Evolutionary conservation across 148 eudicot species (phyloP).

Genomic region (Camellia granthamiana): DNA sequence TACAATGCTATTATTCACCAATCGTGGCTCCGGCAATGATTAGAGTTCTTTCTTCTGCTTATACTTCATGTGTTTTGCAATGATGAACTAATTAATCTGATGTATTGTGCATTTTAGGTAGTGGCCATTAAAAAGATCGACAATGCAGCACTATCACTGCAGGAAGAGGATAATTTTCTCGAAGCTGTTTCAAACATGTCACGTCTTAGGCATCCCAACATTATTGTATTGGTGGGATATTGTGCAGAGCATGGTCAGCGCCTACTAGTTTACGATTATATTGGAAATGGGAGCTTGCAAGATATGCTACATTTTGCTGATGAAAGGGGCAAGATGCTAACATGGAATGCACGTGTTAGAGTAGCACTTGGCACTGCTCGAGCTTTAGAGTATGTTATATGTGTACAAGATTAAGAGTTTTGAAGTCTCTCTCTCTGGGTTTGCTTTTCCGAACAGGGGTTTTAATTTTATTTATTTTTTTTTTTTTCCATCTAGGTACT

Average conservation of each 20-base stretch:
- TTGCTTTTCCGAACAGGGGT: slow-evolving; percentile 5
- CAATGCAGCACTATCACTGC: slow-evolving; percentile 85
- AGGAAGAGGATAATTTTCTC: slow-evolving; percentile 93
- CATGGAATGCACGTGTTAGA: slow-evolving; percentile 91
- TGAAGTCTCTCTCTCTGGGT: slow-evolving; percentile 1
- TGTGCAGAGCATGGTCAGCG: slow-evolving; percentile 95
- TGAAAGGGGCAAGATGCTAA: slow-evolving; percentile 67
- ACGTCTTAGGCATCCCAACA: slow-evolving; percentile 87
- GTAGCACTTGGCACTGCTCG: slow-evolving; percentile 99
- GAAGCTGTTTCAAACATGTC: slow-evolving; percentile 98
- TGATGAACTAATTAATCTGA: background rate
- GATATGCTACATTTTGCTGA: slow-evolving; percentile 93
- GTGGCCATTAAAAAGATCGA: slow-evolving; percentile 90
- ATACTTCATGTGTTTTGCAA: background rate
- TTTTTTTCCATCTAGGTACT: slow-evolving; percentile 49
- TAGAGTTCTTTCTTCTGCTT: slow-evolving; percentile 6
- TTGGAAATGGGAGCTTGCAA: slow-evolving; percentile 78
- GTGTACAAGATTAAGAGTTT: background rate
- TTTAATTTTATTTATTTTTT: too few relatives aligned
- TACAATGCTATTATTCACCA: too few relatives aligned
- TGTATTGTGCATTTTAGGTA: slow-evolving; percentile 40
- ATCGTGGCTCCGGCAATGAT: background rate
- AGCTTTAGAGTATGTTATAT: slow-evolving; percentile 74
- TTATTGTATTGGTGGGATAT: slow-evolving; percentile 74
- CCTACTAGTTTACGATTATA: slow-evolving; percentile 79